Conservation (phyloP, 139 green algal species). For the Chlamydomonas applanata region DNA sequence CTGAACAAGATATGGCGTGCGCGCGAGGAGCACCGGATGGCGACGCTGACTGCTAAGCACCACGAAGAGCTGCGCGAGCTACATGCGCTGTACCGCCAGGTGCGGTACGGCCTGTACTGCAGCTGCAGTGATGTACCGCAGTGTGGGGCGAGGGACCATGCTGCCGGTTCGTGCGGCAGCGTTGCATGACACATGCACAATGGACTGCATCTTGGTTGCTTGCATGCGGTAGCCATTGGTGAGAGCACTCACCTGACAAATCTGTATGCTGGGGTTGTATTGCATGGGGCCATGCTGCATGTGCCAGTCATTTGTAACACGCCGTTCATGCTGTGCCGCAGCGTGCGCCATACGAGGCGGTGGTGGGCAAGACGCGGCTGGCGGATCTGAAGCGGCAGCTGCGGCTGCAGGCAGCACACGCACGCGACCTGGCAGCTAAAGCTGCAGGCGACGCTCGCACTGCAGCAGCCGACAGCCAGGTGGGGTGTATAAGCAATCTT, state of each 20-base stretch:
- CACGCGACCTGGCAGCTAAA: conserved; percentile 4
- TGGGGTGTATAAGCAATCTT: too few species aligned
- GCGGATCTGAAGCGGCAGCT: conserved; percentile 28
- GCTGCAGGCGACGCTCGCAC: neutral
- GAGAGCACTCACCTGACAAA: neutral
- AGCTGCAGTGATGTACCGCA: too few species aligned
- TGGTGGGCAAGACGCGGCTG: conserved; percentile 18
- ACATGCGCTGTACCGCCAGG: conserved; percentile 24
- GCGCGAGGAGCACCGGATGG: conserved; percentile 5
- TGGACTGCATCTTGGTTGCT: neutral
- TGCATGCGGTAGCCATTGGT: neutral
- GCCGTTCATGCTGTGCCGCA: neutral
- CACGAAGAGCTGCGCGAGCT: conserved; percentile 17
- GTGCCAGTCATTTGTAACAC: neutral
- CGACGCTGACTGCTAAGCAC: neutral
- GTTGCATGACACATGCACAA: too few species aligned
- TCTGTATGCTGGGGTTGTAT: neutral
- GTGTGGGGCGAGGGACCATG: too few species aligned
- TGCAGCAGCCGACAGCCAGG: neutral
- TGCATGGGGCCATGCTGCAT: neutral
- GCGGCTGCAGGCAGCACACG: conserved; percentile 23
- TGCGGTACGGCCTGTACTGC: neutral
- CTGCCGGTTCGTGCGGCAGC: too few species aligned
- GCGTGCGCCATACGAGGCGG: conserved; percentile 28
- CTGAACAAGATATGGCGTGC: conserved; percentile 28